Percentiles rank a stretch among this genome's conserved stretches.
These are phyloP conservation scores for Malassezia restricta DNA, from an alignment of 1,284 basidiomycete species.

Conservation along the genomic window DNA sequence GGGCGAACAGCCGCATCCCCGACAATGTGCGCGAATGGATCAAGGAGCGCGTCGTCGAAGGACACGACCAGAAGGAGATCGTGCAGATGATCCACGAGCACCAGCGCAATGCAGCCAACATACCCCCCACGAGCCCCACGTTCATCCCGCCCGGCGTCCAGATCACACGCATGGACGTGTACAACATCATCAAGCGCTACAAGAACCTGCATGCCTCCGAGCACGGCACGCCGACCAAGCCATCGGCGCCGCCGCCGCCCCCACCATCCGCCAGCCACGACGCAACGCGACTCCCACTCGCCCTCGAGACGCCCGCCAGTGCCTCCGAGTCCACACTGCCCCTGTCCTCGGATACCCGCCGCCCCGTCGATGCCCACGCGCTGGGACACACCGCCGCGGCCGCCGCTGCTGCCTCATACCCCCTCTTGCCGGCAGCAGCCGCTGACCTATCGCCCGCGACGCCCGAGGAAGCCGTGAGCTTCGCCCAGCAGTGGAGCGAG, in stretches of 20 bases:
- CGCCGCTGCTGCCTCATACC: conserved; percentile 4
- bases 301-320: background rate
- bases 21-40: conserved; percentile 19
- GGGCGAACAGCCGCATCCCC: conserved; percentile 15
- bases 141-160: conserved; percentile 16
- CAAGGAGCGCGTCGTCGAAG: conserved; percentile 14
- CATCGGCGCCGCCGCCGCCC: too few relatives aligned
- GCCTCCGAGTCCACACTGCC: background rate
- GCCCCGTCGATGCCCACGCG: background rate
- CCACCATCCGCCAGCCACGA: background rate
- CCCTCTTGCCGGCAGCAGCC: conserved; percentile 4
- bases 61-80: conserved; percentile 17
- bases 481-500: conserved; percentile 18
- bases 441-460: conserved; percentile 6
- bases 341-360: background rate
- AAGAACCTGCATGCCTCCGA: background rate
- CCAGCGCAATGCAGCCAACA: conserved; percentile 11
- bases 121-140: conserved; percentile 5
- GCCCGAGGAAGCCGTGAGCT: conserved; percentile 17
- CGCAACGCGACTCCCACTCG: background rate
- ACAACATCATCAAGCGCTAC: conserved; percentile 17
- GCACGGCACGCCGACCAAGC: background rate
- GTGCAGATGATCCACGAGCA: conserved; percentile 19
- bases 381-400: background rate
- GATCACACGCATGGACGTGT: conserved; percentile 17